These are phyloP conservation scores for Exophiala alcalophila DNA, from an alignment of 2,329 filamentous ascomycete species.

Conservation along the genomic window DNA sequence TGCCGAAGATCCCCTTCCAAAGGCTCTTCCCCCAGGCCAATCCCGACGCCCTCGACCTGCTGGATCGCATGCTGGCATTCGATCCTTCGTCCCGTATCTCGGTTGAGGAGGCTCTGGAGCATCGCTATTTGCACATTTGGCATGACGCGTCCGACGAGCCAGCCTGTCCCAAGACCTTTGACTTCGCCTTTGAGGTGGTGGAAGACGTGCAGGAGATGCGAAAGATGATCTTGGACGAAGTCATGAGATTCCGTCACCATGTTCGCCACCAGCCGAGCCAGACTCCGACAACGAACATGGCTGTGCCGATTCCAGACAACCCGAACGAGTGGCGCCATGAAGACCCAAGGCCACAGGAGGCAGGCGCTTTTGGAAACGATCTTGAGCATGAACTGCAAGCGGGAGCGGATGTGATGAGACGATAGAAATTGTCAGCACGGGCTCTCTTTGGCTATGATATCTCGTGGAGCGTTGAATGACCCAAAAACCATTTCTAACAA, in stretches of 20 bases:
- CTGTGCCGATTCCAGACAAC: constrained; percentile 62
- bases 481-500: too few species aligned
- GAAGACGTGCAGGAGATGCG: constrained; percentile 95
- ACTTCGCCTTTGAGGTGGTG: constrained; percentile 97
- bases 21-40: constrained; percentile 91
- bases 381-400: constrained; percentile 53
- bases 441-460: too few species aligned
- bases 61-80: constrained; percentile 97
- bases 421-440: constrained; percentile 27
- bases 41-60: constrained; percentile 88
- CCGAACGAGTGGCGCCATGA: constrained; percentile 56
- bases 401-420: constrained; percentile 52
- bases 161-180: constrained; percentile 86
- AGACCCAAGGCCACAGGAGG: constrained; percentile 61
- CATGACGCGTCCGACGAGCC: constrained; percentile 97
- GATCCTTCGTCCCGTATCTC: constrained; percentile 90
- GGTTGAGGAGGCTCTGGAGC: constrained; percentile 92
- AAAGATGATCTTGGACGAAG: constrained; percentile 95
- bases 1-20: constrained; percentile 89
- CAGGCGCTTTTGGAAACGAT: constrained; percentile 44
- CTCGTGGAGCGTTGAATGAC: too few species aligned
- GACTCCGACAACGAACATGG: constrained; percentile 32
- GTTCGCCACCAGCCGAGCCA: constrained; percentile 51
- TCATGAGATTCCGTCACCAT: constrained; percentile 72
- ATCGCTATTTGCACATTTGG: constrained; percentile 96